Evolutionary conservation across 2,329 filamentous ascomycete species (phyloP).

Genomic region (Alternaria dauci): DNA sequence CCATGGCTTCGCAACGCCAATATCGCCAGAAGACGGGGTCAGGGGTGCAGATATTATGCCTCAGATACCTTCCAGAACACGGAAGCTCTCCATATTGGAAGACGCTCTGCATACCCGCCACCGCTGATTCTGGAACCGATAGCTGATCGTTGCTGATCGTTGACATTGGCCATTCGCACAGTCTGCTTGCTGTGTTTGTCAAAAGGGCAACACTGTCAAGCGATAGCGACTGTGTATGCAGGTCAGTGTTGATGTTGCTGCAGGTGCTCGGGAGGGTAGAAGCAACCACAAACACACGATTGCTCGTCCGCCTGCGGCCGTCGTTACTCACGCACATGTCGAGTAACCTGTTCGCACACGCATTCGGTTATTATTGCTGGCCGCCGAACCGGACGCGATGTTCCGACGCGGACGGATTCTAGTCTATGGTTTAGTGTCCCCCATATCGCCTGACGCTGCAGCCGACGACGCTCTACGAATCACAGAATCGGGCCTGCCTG

Average conservation of each 20-base stretch:
- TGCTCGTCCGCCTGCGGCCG: slow-evolving; percentile 28
- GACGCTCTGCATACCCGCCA: background rate
- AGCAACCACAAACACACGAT: slow-evolving; percentile 27
- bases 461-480: slow-evolving; percentile 17
- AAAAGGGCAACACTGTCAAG: background rate
- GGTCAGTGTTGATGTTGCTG: slow-evolving; percentile 29
- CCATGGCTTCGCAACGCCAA: slow-evolving; percentile 38
- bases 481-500: slow-evolving; percentile 18
- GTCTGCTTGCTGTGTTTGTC: slow-evolving; percentile 17
- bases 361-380: slow-evolving; percentile 36
- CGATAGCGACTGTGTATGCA: slow-evolving; percentile 25
- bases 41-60: slow-evolving; percentile 35
- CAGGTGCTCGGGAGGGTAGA: slow-evolving; percentile 24
- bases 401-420: slow-evolving; percentile 29
- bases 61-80: slow-evolving; percentile 32
- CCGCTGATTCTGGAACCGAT: background rate
- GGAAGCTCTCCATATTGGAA: slow-evolving; percentile 27
- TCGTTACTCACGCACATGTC: slow-evolving; percentile 39
- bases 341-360: slow-evolving; percentile 33
- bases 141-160: slow-evolving; percentile 2
- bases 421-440: slow-evolving; percentile 28
- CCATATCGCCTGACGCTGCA: slow-evolving; percentile 29
- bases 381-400: slow-evolving; percentile 35
- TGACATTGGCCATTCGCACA: slow-evolving; percentile 2
- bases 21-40: slow-evolving; percentile 32